Evolutionary conservation across 768 basidiomycete genomes (phyloP), one percentile per base, ranked within the genome.

Genomic region (Lactarius pseudohatsudake): DNA sequence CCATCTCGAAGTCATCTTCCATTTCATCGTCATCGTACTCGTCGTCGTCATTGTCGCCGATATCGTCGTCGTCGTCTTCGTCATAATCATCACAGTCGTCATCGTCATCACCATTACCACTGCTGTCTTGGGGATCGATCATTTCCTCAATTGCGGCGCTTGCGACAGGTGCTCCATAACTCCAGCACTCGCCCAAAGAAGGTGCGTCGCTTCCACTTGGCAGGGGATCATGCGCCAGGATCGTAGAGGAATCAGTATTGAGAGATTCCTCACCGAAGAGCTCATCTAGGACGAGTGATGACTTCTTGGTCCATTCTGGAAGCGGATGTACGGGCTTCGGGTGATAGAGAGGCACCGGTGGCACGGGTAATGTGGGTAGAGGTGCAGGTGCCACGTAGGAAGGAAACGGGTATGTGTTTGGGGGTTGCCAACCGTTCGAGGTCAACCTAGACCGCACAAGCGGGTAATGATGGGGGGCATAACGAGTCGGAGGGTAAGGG

Each of bases 281-380:
- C n/a, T 61, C 54, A 54, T 68, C 67, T n/a, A 59, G 20, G 4
- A 60, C 47, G 32, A 59, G 67, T 18, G 63, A 68, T 6, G 67
- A 43, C 45, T 56, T 61, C 57, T 65, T 65, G 5, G 68, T 65
- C 68, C 68, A 69, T 60, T 69, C 64, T 26, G 68, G 68, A 11
- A 65, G 60, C n/a, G 68, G 68, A n/a, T 57, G 68, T 2, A 59
- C 53, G 15, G 68, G 68, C 56, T 58, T 63, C 18, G 68, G 68
- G 38, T 69, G 68, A 43, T 62, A 45, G 47, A 69, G 59, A 38
- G 59, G 54, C 20, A 64, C 50, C 5, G 59, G 13, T 18, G 45
- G n/a, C 16, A 50, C 45, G 26, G 34, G 58, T 47, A 40, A 30
- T 18, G 59, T 50, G 22, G 59, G 28, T 26, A 40, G 53, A 20